Percentiles rank a stretch among this genome's conserved stretches.
These are phyloP conservation scores for Lophiostoma macrostomum DNA, from an alignment of 495 filamentous ascomycete species.

Conservation along the genomic window DNA sequence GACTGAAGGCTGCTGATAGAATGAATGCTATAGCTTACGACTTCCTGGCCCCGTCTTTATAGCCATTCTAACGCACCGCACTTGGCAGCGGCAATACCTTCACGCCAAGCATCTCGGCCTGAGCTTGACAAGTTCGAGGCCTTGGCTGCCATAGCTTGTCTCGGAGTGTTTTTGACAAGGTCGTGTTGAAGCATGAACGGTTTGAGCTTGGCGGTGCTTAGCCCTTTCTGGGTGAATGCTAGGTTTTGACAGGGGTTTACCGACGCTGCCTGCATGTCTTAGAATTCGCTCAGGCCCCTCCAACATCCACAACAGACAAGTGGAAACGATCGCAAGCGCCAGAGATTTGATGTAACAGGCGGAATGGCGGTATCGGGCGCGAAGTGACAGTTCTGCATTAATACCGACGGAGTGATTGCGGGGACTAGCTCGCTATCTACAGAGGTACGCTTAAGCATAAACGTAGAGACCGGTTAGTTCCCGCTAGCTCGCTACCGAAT, in stretches of 20 bases:
- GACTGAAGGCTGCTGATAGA: constrained; percentile 8
- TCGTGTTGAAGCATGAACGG: constrained; percentile 2
- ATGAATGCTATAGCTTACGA: neutral
- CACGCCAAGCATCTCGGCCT: neutral
- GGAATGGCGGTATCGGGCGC: no score
- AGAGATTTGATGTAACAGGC: no score
- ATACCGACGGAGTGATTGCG: no score
- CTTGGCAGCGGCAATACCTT: neutral
- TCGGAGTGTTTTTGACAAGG: neutral
- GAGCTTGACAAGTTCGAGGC: constrained; percentile 5
- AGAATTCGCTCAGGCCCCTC: neutral
- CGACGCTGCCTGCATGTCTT: neutral
- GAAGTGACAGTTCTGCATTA: no score
- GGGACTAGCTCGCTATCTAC: no score
- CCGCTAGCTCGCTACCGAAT: no score
- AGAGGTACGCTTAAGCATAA: no score
- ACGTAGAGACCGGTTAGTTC: no score
- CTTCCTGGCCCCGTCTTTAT: neutral
- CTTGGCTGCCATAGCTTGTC: constrained; percentile 20
- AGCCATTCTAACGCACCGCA: neutral
- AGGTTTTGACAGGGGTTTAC: neutral
- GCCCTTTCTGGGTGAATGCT: neutral
- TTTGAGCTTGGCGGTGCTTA: constrained; percentile 9
- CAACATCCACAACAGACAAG: constrained; percentile 1
- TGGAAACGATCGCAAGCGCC: no score